A percentile compares a stretch with the other conserved stretches of the same genome.
These are phyloP conservation scores for Aristolochia fimbriata DNA, from an alignment of 164 flowering plant species.

Conservation along the genomic window DNA sequence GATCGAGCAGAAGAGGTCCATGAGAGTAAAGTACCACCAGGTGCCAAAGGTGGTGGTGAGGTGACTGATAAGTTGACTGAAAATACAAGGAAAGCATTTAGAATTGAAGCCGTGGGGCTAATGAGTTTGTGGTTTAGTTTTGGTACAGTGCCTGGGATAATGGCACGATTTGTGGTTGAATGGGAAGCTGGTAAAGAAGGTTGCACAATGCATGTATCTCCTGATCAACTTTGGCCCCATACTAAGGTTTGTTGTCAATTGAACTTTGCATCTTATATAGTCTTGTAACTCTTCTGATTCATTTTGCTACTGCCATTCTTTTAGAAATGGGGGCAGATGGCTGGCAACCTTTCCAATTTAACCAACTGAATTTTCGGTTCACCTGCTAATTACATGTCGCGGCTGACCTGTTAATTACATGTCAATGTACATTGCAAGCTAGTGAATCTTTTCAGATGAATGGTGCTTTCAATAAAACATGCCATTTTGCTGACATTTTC, in stretches of 20 bases:
- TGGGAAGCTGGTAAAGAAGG: slow-evolving; percentile 98
- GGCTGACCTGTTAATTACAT: no score
- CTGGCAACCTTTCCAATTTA: no score
- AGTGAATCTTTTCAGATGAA: no score
- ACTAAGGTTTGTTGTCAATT: slow-evolving; percentile 57
- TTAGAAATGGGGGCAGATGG: no score
- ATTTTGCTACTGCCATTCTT: no score
- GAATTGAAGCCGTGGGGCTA: slow-evolving; percentile 94
- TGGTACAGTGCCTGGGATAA: slow-evolving; percentile 59
- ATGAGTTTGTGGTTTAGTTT: slow-evolving; percentile 98
- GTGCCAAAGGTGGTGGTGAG: slow-evolving; percentile 35
- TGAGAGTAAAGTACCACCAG: slow-evolving; percentile 40
- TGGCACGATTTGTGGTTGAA: slow-evolving; percentile 97
- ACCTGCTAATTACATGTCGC: no score
- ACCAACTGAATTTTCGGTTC: no score
- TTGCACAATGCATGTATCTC: slow-evolving; percentile 99
- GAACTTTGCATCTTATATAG: no score
- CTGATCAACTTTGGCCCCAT: slow-evolving; percentile 99
- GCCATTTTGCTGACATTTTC: no score
- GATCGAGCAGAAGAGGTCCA: slow-evolving; percentile 57
- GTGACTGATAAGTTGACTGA: slow-evolving; percentile 53
- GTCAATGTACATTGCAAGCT: no score
- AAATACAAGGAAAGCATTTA: slow-evolving; percentile 74
- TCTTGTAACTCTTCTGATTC: no score
- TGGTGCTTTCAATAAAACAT: no score